These are phyloP conservation scores for Annulohypoxylon truncatum DNA, from an alignment of 2,329 filamentous ascomycete species.

Conservation along the genomic window DNA sequence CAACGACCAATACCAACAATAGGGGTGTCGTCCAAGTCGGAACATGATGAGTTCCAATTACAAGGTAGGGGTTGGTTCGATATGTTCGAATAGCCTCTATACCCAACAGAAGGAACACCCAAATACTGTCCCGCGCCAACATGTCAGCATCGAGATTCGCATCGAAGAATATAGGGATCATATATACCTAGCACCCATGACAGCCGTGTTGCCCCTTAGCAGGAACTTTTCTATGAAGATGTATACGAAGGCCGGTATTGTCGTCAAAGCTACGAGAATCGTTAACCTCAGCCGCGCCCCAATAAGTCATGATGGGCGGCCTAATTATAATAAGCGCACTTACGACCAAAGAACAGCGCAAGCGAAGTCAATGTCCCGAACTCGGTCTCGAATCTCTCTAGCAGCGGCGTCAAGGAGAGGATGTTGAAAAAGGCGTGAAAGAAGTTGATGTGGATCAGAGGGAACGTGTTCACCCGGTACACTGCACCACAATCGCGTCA, in stretches of 20 bases:
- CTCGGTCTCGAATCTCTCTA: constrained; percentile 94
- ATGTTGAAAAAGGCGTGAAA: constrained; percentile 85
- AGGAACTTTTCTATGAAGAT: constrained; percentile 80
- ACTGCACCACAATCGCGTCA: constrained; percentile 63
- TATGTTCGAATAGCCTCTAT: constrained; percentile 89
- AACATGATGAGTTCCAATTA: constrained; percentile 72
- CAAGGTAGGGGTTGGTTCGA: constrained; percentile 81
- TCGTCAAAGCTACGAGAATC: constrained; percentile 72
- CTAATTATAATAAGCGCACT: constrained; percentile 55
- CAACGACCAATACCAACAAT: constrained; percentile 78
- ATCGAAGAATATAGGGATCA: not conserved
- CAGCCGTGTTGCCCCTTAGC: constrained; percentile 75
- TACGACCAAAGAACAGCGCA: constrained; percentile 90
- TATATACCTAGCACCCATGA: constrained; percentile 84
- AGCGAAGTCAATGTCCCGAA: constrained; percentile 91
- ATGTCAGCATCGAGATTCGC: constrained; percentile 36
- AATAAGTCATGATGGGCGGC: not conserved
- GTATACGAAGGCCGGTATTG: constrained; percentile 85
- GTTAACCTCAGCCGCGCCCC: constrained; percentile 31
- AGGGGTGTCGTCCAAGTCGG: constrained; percentile 94
- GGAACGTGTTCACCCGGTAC: constrained; percentile 93
- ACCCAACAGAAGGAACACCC: constrained; percentile 89
- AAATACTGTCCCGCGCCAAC: constrained; percentile 70
- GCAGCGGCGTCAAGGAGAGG: constrained; percentile 82
- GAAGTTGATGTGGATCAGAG: constrained; percentile 84